Evolutionary conservation across 140 eudicot species (phyloP).

Genomic region (Ambrosia hybrid): DNA sequence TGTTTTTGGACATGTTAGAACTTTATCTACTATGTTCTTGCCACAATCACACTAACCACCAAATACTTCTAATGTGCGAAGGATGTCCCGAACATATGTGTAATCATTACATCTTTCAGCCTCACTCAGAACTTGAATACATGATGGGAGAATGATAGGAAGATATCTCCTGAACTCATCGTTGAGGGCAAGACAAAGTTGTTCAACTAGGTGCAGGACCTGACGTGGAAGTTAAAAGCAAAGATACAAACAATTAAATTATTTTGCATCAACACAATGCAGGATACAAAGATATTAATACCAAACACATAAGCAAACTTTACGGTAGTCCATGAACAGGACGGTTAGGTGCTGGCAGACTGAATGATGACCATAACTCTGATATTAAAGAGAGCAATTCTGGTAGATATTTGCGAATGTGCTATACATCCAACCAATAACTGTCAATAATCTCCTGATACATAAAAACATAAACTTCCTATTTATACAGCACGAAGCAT

Average conservation of each 20-base stretch:
- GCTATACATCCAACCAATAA: conserved; percentile 55
- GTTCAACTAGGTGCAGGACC: conserved; percentile 95
- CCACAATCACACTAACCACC: conserved; percentile 65
- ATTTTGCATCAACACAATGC: conserved; percentile 3
- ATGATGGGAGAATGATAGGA: conserved; percentile 78
- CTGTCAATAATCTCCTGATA: conserved; percentile 19
- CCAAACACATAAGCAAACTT: conserved; percentile 18
- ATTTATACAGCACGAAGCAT: conserved; percentile 3
- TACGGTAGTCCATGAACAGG: conserved; percentile 88
- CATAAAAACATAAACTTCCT: neutral
- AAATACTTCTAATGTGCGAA: conserved; percentile 90
- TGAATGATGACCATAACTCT: conserved; percentile 92
- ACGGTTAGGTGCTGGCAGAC: conserved; percentile 74
- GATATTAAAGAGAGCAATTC: conserved; percentile 79
- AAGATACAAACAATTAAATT: neutral
- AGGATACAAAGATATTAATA: neutral
- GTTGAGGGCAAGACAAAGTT: conserved; percentile 93
- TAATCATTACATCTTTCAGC: conserved; percentile 92
- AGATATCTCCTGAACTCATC: conserved; percentile 87
- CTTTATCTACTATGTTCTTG: neutral
- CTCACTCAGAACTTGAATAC: conserved; percentile 95
- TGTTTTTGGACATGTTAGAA: conserved; percentile 12
- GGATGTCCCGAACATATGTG: conserved; percentile 81
- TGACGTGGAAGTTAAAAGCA: conserved; percentile 18
- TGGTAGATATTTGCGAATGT: conserved; percentile 87